Evolutionary conservation across 1,139 yeast genomes (phyloP).

Genomic region (Blastobotrys illinoisensis): DNA sequence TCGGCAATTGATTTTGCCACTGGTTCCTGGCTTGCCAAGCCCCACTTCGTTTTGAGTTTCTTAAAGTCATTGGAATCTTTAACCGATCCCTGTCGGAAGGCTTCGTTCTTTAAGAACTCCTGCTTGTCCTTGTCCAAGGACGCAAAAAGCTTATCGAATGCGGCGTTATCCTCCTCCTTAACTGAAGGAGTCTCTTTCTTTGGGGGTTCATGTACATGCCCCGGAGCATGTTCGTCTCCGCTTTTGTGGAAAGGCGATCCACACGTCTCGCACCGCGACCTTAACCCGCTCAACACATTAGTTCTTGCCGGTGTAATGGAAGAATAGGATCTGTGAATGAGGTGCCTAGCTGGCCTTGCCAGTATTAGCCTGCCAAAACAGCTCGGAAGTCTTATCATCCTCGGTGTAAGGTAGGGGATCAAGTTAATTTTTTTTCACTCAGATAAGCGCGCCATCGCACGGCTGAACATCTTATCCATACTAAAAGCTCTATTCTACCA

Average conservation of each 20-base stretch:
- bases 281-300: slow-evolving; percentile 8
- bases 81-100: slow-evolving; percentile 9
- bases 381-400: not conserved
- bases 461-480: not conserved
- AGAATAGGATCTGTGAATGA: not conserved
- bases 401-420: not conserved
- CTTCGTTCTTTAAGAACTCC: slow-evolving; percentile 16
- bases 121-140: slow-evolving; percentile 17
- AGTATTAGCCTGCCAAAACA: not conserved
- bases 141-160: slow-evolving; percentile 14
- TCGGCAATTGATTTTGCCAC: slow-evolving; percentile 9
- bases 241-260: slow-evolving; percentile 47
- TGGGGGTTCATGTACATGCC: slow-evolving; percentile 6
- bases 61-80: slow-evolving; percentile 1
- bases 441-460: not conserved
- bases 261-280: slow-evolving; percentile 37
- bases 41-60: slow-evolving; percentile 9
- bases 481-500: too few relatives aligned
- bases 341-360: not conserved
- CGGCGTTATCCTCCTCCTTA: slow-evolving; percentile 5
- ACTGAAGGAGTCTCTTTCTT: slow-evolving; percentile 8
- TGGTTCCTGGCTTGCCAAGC: slow-evolving; percentile 11
- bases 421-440: not conserved
- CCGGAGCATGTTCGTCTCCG: slow-evolving; percentile 41
- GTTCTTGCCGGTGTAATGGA: not conserved